A percentile compares a stretch with the other conserved stretches of the same genome.
Evolutionary conservation across 768 basidiomycete genomes (phyloP).

Genomic region (Amanita rimosa): DNA sequence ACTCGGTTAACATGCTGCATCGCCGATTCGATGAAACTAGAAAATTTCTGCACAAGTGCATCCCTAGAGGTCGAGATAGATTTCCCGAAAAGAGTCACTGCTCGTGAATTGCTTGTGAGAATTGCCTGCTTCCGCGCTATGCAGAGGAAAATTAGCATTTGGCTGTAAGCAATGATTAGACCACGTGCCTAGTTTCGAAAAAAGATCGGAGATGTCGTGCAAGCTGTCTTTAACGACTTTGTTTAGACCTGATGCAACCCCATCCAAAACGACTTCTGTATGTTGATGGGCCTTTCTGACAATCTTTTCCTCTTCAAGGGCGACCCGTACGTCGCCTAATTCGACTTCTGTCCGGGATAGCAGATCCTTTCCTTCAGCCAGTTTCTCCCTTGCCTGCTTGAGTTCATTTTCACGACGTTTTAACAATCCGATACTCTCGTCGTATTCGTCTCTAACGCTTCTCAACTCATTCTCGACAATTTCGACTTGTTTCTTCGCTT

Average conservation of each 20-base stretch:
- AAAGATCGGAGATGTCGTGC: constrained; percentile 57
- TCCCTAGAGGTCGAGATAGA: constrained; percentile 43
- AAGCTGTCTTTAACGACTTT: constrained; percentile 56
- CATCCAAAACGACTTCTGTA: constrained; percentile 60
- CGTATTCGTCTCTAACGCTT: constrained; percentile 80
- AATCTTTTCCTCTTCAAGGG: constrained; percentile 70
- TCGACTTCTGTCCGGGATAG: constrained; percentile 46
- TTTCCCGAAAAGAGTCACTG: constrained; percentile 52
- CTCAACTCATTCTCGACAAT: constrained; percentile 76
- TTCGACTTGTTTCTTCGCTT: constrained; percentile 74
- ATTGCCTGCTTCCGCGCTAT: constrained; percentile 65
- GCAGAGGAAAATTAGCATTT: constrained; percentile 6
- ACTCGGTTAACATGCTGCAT: constrained; percentile 43
- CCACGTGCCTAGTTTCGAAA: constrained; percentile 71
- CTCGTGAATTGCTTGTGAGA: constrained; percentile 52
- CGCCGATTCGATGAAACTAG: constrained; percentile 48
- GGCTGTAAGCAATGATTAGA: neutral
- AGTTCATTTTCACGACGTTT: constrained; percentile 71
- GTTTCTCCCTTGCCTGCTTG: constrained; percentile 41
- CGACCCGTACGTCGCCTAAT: constrained; percentile 41
- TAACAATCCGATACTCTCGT: constrained; percentile 74
- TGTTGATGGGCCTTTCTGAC: constrained; percentile 69
- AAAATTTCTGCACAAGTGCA: constrained; percentile 43
- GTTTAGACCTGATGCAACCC: constrained; percentile 63
- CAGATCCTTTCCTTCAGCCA: constrained; percentile 39